Percentiles rank a stretch among this genome's conserved stretches.
phyloP scores from a whole-genome alignment of 192 early-diverging fungal genomes.

The Blastocladiella britannica region DNA sequence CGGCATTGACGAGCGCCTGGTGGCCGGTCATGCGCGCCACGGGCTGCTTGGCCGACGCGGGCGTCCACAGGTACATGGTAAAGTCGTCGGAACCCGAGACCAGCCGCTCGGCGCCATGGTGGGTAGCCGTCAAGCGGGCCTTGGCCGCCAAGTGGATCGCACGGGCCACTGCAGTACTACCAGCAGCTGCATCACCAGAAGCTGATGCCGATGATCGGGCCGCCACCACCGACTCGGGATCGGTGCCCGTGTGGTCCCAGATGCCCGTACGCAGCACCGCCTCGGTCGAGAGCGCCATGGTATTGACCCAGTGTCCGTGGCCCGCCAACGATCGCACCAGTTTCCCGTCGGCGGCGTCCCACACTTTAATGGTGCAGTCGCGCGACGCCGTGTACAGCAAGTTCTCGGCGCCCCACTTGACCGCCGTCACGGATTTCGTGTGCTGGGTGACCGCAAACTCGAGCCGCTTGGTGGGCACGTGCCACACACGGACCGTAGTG shows the following conservation, averaged over 20 bases:
- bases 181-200: too few species aligned
- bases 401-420: slow-evolving; percentile 92
- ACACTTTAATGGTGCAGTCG: slow-evolving; percentile 92
- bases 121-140: slow-evolving; percentile 53
- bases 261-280: slow-evolving; percentile 74
- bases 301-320: slow-evolving; percentile 96
- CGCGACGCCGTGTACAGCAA: slow-evolving; percentile 76
- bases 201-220: too few species aligned
- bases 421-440: slow-evolving; percentile 78
- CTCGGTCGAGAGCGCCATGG: slow-evolving; percentile 76
- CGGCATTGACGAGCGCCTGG: slow-evolving; percentile 87
- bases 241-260: slow-evolving; percentile 60
- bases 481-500: slow-evolving; percentile 82
- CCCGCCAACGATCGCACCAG: slow-evolving; percentile 66
- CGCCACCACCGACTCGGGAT: neutral
- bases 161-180: too few species aligned
- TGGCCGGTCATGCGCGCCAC: slow-evolving; percentile 66
- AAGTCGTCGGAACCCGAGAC: slow-evolving; percentile 93
- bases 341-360: slow-evolving; percentile 62
- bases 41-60: slow-evolving; percentile 53
- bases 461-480: slow-evolving; percentile 50
- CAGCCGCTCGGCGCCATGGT: slow-evolving; percentile 48
- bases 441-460: slow-evolving; percentile 66
- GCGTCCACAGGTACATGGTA: slow-evolving; percentile 94
- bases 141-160: slow-evolving; percentile 45